phyloP scores from a whole-genome alignment of 345 rosid genomes.

The Citrus reticulata region DNA sequence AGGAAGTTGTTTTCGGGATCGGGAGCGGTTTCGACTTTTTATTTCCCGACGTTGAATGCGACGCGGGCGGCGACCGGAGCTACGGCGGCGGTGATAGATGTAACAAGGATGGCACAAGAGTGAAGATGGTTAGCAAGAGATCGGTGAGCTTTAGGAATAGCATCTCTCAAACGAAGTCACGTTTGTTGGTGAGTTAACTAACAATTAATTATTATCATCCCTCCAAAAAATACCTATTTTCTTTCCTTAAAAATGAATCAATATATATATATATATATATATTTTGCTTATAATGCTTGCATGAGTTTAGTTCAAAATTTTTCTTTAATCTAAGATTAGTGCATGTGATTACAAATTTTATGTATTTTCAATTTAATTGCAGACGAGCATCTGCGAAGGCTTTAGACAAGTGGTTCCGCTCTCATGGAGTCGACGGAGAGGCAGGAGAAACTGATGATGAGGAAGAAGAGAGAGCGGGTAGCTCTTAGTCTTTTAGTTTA shows the following conservation, averaged over 20 bases:
- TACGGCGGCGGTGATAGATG: constrained; percentile 6
- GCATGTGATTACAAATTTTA: no score
- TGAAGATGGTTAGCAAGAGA: constrained; percentile 27
- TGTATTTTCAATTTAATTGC: constrained; percentile 11
- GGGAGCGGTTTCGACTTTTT: constrained; percentile 28
- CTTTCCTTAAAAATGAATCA: no score
- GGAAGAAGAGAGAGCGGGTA: not conserved
- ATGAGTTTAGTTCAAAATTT: no score
- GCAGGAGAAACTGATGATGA: constrained; percentile 16
- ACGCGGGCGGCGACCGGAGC: constrained; percentile 16
- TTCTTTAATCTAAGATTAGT: no score
- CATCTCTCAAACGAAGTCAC: constrained; percentile 39
- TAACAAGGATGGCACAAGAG: not conserved
- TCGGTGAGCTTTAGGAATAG: constrained; percentile 31
- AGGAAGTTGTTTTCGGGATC: constrained; percentile 10
- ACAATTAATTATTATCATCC: no score
- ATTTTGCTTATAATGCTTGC: no score
- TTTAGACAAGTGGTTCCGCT: constrained; percentile 55
- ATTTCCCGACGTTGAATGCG: not conserved
- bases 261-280: no score
- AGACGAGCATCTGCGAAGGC: constrained; percentile 55
- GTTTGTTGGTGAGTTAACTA: constrained; percentile 40
- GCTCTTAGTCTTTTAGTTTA: no score
- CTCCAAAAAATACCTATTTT: no score
- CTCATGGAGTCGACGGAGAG: constrained; percentile 37